Base-by-base conservation (phyloP, 139 green algal genomes). In the Tetradesmus lagerheimii region DNA sequence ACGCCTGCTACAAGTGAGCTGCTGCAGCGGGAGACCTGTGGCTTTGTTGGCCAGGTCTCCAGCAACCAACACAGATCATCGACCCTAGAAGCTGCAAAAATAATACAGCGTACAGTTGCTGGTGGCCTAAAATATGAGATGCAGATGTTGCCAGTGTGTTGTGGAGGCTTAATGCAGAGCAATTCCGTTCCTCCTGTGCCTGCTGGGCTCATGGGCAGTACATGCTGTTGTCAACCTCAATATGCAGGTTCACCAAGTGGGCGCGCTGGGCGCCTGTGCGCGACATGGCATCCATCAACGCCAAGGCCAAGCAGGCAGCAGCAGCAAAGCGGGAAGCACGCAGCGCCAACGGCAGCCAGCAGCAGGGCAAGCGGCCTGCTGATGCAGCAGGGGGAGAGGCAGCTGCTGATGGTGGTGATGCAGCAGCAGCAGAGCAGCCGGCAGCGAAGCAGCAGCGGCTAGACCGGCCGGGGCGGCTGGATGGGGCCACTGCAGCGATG, bases 1-100 rank as follows among this genome's bases (percentile, higher is more conserved):
- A 89, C 20, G n/a, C 27, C 25, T 45, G 39, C 45, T 89, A 89
- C 74, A 89, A 83, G 85, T 89, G 34, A 83, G 85, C 76, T 45
- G 23, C 23, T n/a, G 27, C 27, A 31, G 66, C n/a, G n/a, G n/a
- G n/a, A n/a, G n/a, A n/a, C n/a, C n/a, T n/a, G n/a, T n/a, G n/a
- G n/a, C n/a, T n/a, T n/a, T n/a, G n/a, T n/a, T n/a, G n/a, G n/a
- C n/a, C n/a, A n/a, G n/a, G n/a, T n/a, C n/a, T n/a, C n/a, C n/a
- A n/a, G n/a, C n/a, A n/a, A n/a, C n/a, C n/a, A n/a, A n/a, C n/a
- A n/a, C n/a, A n/a, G n/a, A n/a, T n/a, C n/a, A n/a, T n/a, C n/a
- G n/a, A n/a, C n/a, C n/a, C n/a, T n/a, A n/a, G n/a, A n/a, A n/a
- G n/a, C n/a, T n/a, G n/a, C n/a, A n/a, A n/a, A n/a, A n/a, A n/a